Evolutionary conservation across 129 eudicot species (phyloP).

Genomic region (Pseudognaphalium luteoalbum): DNA sequence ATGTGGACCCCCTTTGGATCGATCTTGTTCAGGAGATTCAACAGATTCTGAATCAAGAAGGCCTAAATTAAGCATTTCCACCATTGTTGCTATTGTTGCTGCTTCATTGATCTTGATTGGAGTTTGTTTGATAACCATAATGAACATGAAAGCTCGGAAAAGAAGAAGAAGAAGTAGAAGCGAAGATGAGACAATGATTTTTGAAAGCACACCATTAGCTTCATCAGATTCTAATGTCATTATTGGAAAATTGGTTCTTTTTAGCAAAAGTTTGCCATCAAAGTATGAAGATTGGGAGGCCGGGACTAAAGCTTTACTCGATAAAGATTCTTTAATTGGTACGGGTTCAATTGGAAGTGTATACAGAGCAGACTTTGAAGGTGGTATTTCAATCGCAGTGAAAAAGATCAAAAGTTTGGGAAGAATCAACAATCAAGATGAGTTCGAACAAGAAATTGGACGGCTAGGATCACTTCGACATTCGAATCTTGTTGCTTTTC

Average conservation of each 20-base stretch:
- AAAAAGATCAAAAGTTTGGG: slow-evolving; percentile 85
- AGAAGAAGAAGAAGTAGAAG: slow-evolving; percentile 45
- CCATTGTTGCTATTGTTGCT: slow-evolving; percentile 88
- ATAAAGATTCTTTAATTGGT: slow-evolving; percentile 77
- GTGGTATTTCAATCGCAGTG: slow-evolving; percentile 79
- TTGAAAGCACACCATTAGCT: slow-evolving; percentile 78
- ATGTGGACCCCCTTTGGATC: slow-evolving; percentile 69
- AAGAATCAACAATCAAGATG: slow-evolving; percentile 84
- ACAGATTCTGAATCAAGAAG: slow-evolving; percentile 37
- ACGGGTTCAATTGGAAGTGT: slow-evolving; percentile 87
- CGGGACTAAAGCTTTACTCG: slow-evolving; percentile 88
- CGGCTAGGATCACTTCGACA: slow-evolving; percentile 80
- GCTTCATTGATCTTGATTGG: slow-evolving; percentile 80
- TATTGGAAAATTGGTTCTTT: slow-evolving; percentile 89
- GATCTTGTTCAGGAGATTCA: slow-evolving; percentile 41
- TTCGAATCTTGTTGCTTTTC: slow-evolving; percentile 68
- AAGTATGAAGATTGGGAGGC: slow-evolving; percentile 98
- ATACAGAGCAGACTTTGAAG: slow-evolving; percentile 72
- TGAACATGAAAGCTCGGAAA: slow-evolving; percentile 73
- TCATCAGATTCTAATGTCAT: slow-evolving; percentile 73
- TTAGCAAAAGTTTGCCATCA: slow-evolving; percentile 85
- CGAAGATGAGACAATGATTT: slow-evolving; percentile 51
- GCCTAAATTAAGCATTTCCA: slow-evolving; percentile 62
- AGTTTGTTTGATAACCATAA: slow-evolving; percentile 60
- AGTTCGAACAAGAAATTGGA: slow-evolving; percentile 90